Conservation (phyloP, 164 flowering plant species). For the Vitis labrusca region DNA sequence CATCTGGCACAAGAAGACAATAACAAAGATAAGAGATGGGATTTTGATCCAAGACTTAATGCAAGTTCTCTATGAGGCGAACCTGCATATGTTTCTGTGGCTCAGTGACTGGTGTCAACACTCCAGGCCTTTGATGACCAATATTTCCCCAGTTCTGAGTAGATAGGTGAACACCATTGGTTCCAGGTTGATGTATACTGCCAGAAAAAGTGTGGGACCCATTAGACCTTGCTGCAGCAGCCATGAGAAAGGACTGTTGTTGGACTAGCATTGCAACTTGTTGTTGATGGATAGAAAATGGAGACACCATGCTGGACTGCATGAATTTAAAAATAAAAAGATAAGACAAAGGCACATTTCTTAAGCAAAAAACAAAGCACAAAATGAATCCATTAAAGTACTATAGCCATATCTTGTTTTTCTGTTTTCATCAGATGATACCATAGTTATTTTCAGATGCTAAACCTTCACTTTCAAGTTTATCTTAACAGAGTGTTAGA, state of each 20-base stretch:
- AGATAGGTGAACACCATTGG: conserved; percentile 10
- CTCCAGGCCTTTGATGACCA: conserved; percentile 24
- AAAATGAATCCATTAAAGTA: neutral
- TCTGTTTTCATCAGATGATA: neutral
- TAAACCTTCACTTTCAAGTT: neutral
- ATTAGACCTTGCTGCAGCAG: conserved; percentile 15
- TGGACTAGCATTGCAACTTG: conserved; percentile 24
- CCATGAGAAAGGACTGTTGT: conserved; percentile 21
- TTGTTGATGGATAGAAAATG: conserved; percentile 28
- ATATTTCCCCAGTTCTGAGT: conserved; percentile 12
- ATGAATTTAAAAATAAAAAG: conserved; percentile 2
- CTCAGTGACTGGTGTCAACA: conserved; percentile 12
- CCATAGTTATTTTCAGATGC: neutral
- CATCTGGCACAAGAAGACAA: conserved; percentile 19
- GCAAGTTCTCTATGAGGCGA: neutral
- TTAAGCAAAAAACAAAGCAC: neutral
- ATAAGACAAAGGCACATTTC: neutral
- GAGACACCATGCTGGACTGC: conserved; percentile 35
- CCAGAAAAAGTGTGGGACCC: conserved; percentile 10
- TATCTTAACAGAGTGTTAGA: neutral
- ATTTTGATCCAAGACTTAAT: neutral
- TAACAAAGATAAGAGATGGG: neutral
- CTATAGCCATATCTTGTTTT: too few species aligned
- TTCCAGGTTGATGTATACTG: conserved; percentile 11
- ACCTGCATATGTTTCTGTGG: conserved; percentile 26